Percentiles rank a stretch among this genome's conserved stretches.
Evolutionary conservation across 331 rosid species (phyloP).

Genomic region (Stylosanthes scabra): DNA sequence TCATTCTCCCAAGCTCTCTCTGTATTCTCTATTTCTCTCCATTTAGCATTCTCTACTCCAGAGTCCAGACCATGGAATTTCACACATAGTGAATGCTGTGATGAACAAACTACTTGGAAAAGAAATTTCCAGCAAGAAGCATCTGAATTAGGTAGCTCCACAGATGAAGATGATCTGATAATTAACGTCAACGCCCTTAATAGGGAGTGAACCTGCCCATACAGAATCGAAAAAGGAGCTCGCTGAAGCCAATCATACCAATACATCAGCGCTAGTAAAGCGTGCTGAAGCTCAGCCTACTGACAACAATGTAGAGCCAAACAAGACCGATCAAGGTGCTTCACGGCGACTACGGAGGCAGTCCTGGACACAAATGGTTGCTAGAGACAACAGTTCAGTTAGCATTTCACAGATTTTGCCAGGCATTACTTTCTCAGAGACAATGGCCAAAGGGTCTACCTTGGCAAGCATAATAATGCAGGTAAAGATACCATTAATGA

Average conservation of each 20-base stretch:
- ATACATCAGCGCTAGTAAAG: conserved; percentile 22
- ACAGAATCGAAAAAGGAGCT: conserved; percentile 10
- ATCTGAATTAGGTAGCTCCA: conserved; percentile 49
- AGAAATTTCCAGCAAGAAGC: conserved; percentile 37
- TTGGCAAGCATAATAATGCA: conserved; percentile 31
- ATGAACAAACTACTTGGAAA: conserved; percentile 70
- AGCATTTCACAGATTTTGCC: conserved; percentile 70
- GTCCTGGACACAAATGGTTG: conserved; percentile 87
- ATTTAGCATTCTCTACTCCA: no score
- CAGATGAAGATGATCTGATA: conserved; percentile 72
- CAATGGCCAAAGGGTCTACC: conserved; percentile 32
- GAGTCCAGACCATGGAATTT: no score
- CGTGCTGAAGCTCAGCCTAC: conserved; percentile 33
- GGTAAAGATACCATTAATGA: conserved; percentile 37
- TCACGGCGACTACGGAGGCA: conserved; percentile 66
- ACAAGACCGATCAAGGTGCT: conserved; percentile 64
- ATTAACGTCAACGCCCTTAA: conserved; percentile 58
- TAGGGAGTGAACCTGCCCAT: conserved; percentile 15
- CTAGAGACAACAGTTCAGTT: conserved; percentile 51
- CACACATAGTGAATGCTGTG: conserved; percentile 70
- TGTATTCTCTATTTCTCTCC: no score
- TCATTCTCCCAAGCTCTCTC: no score
- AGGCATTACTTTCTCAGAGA: conserved; percentile 47
- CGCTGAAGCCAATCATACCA: conserved; percentile 44
- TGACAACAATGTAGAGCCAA: conserved; percentile 26